Conservation (phyloP, 495 filamentous ascomycete genomes). For the Cairneyella variabilis region DNA sequence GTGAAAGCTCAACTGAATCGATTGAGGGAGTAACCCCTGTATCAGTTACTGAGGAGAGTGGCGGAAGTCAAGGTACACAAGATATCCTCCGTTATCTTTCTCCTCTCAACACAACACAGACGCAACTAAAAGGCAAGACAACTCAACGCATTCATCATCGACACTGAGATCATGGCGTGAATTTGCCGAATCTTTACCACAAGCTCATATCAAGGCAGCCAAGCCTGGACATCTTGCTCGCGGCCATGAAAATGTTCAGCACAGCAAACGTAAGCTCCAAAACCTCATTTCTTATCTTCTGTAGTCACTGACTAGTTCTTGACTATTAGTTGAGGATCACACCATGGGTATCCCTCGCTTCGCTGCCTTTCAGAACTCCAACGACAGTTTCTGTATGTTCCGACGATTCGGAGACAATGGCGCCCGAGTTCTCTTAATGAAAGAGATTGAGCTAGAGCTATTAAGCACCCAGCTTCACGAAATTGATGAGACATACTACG, state of each 20-base stretch:
- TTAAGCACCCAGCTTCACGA: conserved; percentile 22
- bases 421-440: conserved; percentile 30
- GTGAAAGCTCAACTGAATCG: too few relatives aligned
- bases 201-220: too few relatives aligned
- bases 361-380: conserved; percentile 29
- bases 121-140: too few relatives aligned
- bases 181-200: too few relatives aligned
- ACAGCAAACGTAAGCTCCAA: background rate
- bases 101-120: too few relatives aligned
- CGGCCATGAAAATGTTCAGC: too few relatives aligned
- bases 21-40: too few relatives aligned
- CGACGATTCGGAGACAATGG: conserved; percentile 30
- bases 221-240: too few relatives aligned
- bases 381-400: conserved; percentile 30
- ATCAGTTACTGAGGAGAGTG: too few relatives aligned
- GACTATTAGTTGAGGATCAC: conserved; percentile 35
- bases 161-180: background rate
- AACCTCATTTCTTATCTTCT: background rate
- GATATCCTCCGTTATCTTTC: too few relatives aligned
- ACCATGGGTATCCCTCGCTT: conserved; percentile 31
- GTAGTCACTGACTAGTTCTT: background rate
- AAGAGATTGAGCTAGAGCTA: conserved; percentile 29
- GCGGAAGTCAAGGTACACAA: too few relatives aligned
- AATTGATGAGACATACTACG: background rate
- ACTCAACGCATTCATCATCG: background rate